Evolutionary conservation across 352 stramenopile species (phyloP), one percentile per base, ranked within the genome.

Genomic region (Globisporangium echinulatum): DNA sequence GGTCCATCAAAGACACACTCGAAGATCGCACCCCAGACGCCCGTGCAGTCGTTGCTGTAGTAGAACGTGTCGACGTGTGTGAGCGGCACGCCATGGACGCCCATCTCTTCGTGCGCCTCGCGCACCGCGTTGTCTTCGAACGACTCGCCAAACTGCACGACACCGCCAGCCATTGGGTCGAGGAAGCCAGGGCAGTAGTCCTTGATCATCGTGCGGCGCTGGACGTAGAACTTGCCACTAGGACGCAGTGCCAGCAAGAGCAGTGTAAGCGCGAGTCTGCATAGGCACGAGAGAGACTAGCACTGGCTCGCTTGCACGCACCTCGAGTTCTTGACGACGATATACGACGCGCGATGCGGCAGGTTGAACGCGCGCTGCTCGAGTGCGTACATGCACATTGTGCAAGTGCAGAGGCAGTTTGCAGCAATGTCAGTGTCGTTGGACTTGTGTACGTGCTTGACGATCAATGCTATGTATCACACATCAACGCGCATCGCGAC

Each of bases 171-270:
- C 77, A 92, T 87, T 7, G 85, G 81, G 55, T 96, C 86, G 39
- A 94, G 72, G 56, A 86, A 87, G 0, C 86, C 86, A 0, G 87
- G 82, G 58, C 87, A 96, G 56, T 94, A 96, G 64, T 96, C 87
- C 70, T 96, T 96, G 66, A 88, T 85, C 72, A 88, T 84, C 39
- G 84, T 94, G 50, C 87, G 82, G 0, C 80, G 77, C 63, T 96
- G 87, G 47, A 96, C 86, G 58, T 87, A 79, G 49, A 86, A 95
- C 49, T 90, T 73, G 49, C 82, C 85, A n/a, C 4, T 49, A 36
- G 10, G n/a, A 54, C 14, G 58, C 19, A 49, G 3, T 54, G 38
- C 17, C 51, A 39, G 7, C 3, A 14, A 43, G 43, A 4, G 33
- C 11, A 53, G 25, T 33, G 25, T 10, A 15, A 62, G 39, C 13